Evolutionary conservation across 1,139 yeast genomes (phyloP), one percentile per base, ranked within the genome.

Genomic region (Suhomyces bolitotheri): DNA sequence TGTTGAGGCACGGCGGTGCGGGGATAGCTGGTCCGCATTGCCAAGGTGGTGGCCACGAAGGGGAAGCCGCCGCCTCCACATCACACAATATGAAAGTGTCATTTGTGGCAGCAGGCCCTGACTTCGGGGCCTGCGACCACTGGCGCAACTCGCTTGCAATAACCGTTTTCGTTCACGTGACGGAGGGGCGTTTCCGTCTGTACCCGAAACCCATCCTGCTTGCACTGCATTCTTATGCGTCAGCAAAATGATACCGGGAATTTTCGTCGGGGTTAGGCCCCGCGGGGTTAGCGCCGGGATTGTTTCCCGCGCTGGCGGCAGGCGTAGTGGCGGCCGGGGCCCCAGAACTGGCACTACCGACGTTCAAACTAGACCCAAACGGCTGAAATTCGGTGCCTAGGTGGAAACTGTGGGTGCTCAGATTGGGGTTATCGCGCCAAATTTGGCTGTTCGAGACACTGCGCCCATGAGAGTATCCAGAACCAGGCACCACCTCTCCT

Each of bases 401-500:
- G 29, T 50, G 43, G 34, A 49, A 49, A 29, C 41, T 43, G 28
- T 49, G 52, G 22, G 39, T 44, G 16, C 49, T 31, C 10, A 31
- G 15, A 12, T 13, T 17, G 24, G 19, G 28, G 20, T 36, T 33
- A 19, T 55, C 58, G 31, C 64, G 44, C 67, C 67, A 62, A 27
- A 62, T 56, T 34, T 58, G 63, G 24, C 57, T 56, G 27, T 50
- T 48, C 20, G 64, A 58, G 8, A 56, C 55, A 11, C 50, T 47
- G 14, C 64, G 35, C 5, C 31, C 39, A 22, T 42, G 46, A 8
- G 20, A 17, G 20, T 17, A 17, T 5, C 53, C 48, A 28, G 32
- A 29, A 6, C 28, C 25, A 5, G 12, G 20, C 4, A 30, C 23
- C 8, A 30, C 12, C 6, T 33, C 28, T n/a, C n/a, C n/a, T n/a